Conservation (phyloP, 2,329 filamentous ascomycete species). For the Tympanopsis confertula region DNA sequence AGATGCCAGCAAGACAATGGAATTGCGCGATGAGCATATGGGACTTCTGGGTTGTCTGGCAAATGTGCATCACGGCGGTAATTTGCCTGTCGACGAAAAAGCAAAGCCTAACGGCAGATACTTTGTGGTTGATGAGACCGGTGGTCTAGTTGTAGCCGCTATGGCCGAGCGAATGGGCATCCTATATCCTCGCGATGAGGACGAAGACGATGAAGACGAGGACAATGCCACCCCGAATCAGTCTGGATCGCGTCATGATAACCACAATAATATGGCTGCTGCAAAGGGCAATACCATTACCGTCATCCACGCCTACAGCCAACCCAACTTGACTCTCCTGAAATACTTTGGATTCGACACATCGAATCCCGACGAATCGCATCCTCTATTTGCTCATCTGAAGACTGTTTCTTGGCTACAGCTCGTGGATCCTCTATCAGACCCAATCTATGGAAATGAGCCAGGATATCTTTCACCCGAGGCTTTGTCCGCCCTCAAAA, state of each 20-base stretch:
- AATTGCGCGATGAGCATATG: neutral
- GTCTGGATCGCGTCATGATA: conserved; percentile 13
- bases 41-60: neutral
- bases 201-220: conserved; percentile 1
- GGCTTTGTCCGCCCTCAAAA: conserved; percentile 38
- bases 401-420: conserved; percentile 57
- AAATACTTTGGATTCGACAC: conserved; percentile 55
- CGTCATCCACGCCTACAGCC: conserved; percentile 42
- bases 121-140: conserved; percentile 60
- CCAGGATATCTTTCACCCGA: conserved; percentile 34
- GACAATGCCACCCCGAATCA: neutral
- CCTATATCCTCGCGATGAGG: conserved; percentile 27
- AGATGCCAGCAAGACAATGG: neutral
- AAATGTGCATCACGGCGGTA: neutral
- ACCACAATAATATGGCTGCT: conserved; percentile 15
- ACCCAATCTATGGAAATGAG: conserved; percentile 40
- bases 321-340: conserved; percentile 52
- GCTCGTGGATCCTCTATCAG: conserved; percentile 42
- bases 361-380: conserved; percentile 28
- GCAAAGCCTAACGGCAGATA: conserved; percentile 34
- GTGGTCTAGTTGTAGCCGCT: conserved; percentile 56
- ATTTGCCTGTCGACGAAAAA: neutral
- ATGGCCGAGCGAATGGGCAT: conserved; percentile 63
- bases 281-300: conserved; percentile 41
- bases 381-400: conserved; percentile 50